Conservation (phyloP, 345 rosid species). For the Brassica carinata region DNA sequence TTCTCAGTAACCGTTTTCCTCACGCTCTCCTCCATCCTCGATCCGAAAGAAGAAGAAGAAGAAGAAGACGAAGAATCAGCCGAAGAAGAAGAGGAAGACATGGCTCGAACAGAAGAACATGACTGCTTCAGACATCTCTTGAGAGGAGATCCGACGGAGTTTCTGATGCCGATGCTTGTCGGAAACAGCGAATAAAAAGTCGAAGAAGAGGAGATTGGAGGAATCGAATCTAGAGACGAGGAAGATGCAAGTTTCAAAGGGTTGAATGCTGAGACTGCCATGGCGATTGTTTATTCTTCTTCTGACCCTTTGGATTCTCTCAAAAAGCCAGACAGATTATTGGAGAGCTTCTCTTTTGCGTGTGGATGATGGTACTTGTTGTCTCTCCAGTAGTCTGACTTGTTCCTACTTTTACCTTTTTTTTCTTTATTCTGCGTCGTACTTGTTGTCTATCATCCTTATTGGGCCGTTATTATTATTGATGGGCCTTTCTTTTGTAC, state of each 20-base stretch:
- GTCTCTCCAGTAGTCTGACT: not conserved
- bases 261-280: slow-evolving; percentile 59
- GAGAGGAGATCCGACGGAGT: slow-evolving; percentile 30
- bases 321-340: slow-evolving; percentile 19
- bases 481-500: not conserved
- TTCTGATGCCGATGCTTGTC: slow-evolving; percentile 7
- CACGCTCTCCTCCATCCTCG: slow-evolving; percentile 74
- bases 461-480: not conserved
- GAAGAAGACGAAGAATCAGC: slow-evolving; percentile 46
- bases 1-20: slow-evolving; percentile 70
- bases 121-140: slow-evolving; percentile 37
- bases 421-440: not conserved
- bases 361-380: slow-evolving; percentile 16
- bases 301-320: slow-evolving; percentile 22
- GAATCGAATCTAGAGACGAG: slow-evolving; percentile 47
- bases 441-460: not conserved
- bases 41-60: slow-evolving; percentile 80
- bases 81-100: slow-evolving; percentile 25
- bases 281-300: slow-evolving; percentile 22
- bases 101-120: slow-evolving; percentile 54
- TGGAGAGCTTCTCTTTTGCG: slow-evolving; percentile 30
- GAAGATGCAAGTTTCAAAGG: slow-evolving; percentile 44
- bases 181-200: slow-evolving; percentile 8
- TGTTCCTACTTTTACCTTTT: not conserved
- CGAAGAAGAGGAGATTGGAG: slow-evolving; percentile 34